A percentile compares a stretch with the other conserved stretches of the same genome.
phyloP scores from a whole-genome alignment of 1,139 yeast genomes.

The Hemisphaericaspora lyxosophila region DNA sequence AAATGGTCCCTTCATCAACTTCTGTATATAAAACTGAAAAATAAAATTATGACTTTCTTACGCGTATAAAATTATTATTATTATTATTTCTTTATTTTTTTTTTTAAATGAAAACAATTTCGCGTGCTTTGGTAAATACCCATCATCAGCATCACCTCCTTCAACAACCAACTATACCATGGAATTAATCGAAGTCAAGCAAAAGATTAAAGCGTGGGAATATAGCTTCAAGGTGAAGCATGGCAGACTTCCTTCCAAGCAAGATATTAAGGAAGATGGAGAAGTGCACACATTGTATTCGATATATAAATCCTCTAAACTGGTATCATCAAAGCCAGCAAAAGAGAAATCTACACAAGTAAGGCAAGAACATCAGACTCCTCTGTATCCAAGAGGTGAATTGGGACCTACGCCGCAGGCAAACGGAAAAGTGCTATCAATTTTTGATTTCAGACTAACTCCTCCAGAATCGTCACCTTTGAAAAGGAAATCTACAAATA shows the following conservation, averaged over 20 bases:
- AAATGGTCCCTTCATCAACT: too few relatives aligned
- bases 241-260: slow-evolving; percentile 51
- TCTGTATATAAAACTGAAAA: slow-evolving; percentile 2
- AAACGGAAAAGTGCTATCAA: slow-evolving; percentile 64
- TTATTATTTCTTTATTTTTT: too few relatives aligned
- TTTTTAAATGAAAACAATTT: too few relatives aligned
- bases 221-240: slow-evolving; percentile 40
- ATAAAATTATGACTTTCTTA: too few relatives aligned
- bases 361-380: slow-evolving; percentile 11
- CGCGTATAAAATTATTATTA: too few relatives aligned
- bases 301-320: slow-evolving; percentile 11
- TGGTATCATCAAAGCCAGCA: slow-evolving; percentile 6
- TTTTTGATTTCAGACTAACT: slow-evolving; percentile 54
- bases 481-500: slow-evolving; percentile 14
- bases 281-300: slow-evolving; percentile 43
- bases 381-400: slow-evolving; percentile 24
- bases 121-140: too few relatives aligned
- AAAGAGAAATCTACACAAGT: slow-evolving; percentile 1
- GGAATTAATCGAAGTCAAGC: slow-evolving; percentile 24
- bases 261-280: slow-evolving; percentile 51
- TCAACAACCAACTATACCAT: too few relatives aligned
- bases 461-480: slow-evolving; percentile 51
- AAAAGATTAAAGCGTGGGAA: slow-evolving; percentile 66
- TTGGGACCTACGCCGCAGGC: slow-evolving; percentile 80
- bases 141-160: too few relatives aligned